phyloP scores from a whole-genome alignment of 163 green algal species.

The Scenedesmus sp. region DNA sequence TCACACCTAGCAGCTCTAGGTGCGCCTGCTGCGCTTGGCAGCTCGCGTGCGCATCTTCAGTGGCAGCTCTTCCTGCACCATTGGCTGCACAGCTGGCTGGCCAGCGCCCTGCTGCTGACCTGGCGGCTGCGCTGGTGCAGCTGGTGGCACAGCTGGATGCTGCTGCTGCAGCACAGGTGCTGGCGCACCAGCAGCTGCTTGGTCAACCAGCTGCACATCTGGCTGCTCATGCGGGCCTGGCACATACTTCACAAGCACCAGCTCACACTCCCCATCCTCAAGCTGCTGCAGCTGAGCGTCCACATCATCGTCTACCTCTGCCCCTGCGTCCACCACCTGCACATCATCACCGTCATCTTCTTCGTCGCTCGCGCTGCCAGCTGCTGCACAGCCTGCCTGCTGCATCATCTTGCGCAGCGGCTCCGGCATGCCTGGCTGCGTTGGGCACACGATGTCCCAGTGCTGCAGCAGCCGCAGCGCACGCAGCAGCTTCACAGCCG shows the following conservation, averaged over 20 bases:
- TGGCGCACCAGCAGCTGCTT: not conserved
- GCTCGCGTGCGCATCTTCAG: constrained; percentile 8
- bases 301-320: not conserved
- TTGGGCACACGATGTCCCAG: constrained; percentile 2
- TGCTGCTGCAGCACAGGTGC: not conserved
- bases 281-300: not conserved
- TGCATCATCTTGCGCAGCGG: constrained; percentile 6
- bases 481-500: not conserved
- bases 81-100: not conserved
- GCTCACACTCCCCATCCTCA: not conserved
- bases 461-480: not conserved
- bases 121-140: not conserved
- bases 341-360: not conserved
- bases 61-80: constrained; percentile 8
- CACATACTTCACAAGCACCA: not conserved
- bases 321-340: not conserved
- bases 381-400: constrained; percentile 5
- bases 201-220: not conserved
- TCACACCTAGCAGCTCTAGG: not conserved
- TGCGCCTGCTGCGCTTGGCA: not conserved
- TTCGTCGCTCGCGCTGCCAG: not conserved
- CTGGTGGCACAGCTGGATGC: not conserved
- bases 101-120: constrained; percentile 1
- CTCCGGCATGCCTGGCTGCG: not conserved
- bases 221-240: not conserved